These are phyloP conservation scores for Hyphopichia burtonii DNA, from an alignment of 1,139 yeast species.

Conservation along the genomic window DNA sequence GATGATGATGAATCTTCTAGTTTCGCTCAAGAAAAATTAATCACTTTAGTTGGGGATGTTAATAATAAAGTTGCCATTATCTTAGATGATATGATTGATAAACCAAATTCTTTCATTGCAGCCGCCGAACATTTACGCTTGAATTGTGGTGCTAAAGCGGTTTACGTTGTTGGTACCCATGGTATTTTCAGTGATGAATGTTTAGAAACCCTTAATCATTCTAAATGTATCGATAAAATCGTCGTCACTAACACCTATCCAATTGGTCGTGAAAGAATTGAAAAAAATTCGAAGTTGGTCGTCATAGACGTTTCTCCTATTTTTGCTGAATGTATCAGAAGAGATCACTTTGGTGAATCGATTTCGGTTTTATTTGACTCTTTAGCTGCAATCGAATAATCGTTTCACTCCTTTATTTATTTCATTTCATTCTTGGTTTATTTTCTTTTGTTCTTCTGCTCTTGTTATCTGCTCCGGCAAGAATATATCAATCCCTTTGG, in stretches of 20 bases:
- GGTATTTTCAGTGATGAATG: constrained; percentile 90
- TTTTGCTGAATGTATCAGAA: constrained; percentile 96
- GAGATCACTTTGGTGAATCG: constrained; percentile 97
- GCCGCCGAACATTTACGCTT: constrained; percentile 96
- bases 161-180: constrained; percentile 91
- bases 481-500: constrained; percentile 1
- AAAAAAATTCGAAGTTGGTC: constrained; percentile 62
- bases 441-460: not conserved
- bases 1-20: constrained; percentile 80
- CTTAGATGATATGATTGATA: constrained; percentile 94
- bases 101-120: constrained; percentile 89
- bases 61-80: constrained; percentile 88
- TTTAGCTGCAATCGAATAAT: constrained; percentile 54
- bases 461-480: not conserved
- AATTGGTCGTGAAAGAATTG: constrained; percentile 60
- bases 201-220: constrained; percentile 71
- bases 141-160: constrained; percentile 93
- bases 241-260: constrained; percentile 98
- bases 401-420: no score
- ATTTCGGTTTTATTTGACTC: constrained; percentile 91
- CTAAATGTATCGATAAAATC: constrained; percentile 80
- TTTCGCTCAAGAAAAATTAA: constrained; percentile 75
- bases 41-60: constrained; percentile 96
- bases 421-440: no score
- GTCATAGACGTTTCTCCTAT: constrained; percentile 93